phyloP scores from a whole-genome alignment of 768 basidiomycete species.

The Collybia nuda region DNA sequence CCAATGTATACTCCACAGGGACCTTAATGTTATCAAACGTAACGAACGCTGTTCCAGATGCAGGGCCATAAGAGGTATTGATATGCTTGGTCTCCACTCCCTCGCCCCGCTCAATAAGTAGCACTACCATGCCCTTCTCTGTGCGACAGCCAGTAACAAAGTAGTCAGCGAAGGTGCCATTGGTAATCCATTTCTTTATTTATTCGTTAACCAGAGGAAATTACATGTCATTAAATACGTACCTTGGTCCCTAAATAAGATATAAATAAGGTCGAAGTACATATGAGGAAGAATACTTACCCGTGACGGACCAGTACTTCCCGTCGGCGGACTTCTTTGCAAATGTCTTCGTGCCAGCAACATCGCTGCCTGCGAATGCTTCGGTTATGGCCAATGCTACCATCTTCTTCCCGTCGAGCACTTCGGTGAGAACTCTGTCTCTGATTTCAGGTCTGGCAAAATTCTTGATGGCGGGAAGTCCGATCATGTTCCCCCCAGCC shows the following conservation, averaged over 20 bases:
- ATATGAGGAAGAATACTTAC: constrained; percentile 44
- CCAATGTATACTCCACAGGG: constrained; percentile 81
- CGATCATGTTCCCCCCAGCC: constrained; percentile 64
- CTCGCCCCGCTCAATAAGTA: constrained; percentile 80
- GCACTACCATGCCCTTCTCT: constrained; percentile 50
- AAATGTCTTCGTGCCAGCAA: constrained; percentile 58
- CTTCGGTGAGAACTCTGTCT: constrained; percentile 45
- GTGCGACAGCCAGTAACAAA: constrained; percentile 64
- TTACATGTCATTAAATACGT: background rate
- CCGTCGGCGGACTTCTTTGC: constrained; percentile 68
- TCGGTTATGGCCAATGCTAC: constrained; percentile 77
- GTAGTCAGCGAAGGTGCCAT: constrained; percentile 71
- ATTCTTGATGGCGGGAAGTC: constrained; percentile 61
- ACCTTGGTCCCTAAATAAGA: constrained; percentile 29
- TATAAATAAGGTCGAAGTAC: constrained; percentile 6
- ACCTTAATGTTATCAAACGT: constrained; percentile 83
- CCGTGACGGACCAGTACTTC: constrained; percentile 67
- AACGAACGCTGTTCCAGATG: constrained; percentile 81
- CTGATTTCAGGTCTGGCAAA: constrained; percentile 41
- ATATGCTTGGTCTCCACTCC: constrained; percentile 85
- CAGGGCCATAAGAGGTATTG: constrained; percentile 63
- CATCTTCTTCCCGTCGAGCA: constrained; percentile 64
- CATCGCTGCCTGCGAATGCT: constrained; percentile 73
- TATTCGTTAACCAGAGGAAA: background rate
- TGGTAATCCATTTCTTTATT: constrained; percentile 73